A percentile compares a stretch with the other conserved stretches of the same genome.
These are phyloP conservation scores for Capsicum rhomboideum DNA, from an alignment of 257 asterid genomes.

Conservation along the genomic window DNA sequence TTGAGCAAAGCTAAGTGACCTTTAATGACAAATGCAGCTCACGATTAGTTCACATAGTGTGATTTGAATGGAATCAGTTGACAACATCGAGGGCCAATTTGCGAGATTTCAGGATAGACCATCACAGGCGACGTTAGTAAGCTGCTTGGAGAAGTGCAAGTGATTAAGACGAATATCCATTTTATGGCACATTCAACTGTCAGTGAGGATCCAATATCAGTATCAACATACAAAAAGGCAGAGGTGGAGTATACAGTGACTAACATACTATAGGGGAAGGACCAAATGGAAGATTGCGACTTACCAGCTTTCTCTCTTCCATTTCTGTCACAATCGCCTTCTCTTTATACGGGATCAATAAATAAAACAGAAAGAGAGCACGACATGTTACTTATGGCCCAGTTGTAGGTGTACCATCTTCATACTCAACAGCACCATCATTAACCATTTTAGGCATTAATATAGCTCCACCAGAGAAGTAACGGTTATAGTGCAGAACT, in stretches of 20 bases:
- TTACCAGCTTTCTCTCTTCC: slow-evolving; percentile 74
- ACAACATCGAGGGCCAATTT: slow-evolving; percentile 62
- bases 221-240: neutral
- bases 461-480: slow-evolving; percentile 72
- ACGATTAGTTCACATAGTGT: neutral
- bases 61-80: slow-evolving; percentile 18
- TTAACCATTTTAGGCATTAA: slow-evolving; percentile 74
- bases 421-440: slow-evolving; percentile 69
- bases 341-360: slow-evolving; percentile 3
- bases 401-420: slow-evolving; percentile 71
- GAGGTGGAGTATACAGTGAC: too few species aligned
- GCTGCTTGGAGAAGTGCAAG: slow-evolving; percentile 63
- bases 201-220: neutral
- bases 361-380: neutral
- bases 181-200: neutral
- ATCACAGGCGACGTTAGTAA: slow-evolving; percentile 25
- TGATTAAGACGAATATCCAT: slow-evolving; percentile 50
- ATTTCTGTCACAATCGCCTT: slow-evolving; percentile 65
- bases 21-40: too few species aligned
- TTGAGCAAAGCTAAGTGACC: too few species aligned
- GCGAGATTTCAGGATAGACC: slow-evolving; percentile 47
- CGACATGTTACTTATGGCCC: slow-evolving; percentile 47
- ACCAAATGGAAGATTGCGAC: neutral
- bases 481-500: slow-evolving; percentile 59
- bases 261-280: too few species aligned